A percentile compares a stretch with the other conserved stretches of the same genome.
phyloP scores from a whole-genome alignment of 768 basidiomycete genomes.

The Auriscalpium microsporum region DNA sequence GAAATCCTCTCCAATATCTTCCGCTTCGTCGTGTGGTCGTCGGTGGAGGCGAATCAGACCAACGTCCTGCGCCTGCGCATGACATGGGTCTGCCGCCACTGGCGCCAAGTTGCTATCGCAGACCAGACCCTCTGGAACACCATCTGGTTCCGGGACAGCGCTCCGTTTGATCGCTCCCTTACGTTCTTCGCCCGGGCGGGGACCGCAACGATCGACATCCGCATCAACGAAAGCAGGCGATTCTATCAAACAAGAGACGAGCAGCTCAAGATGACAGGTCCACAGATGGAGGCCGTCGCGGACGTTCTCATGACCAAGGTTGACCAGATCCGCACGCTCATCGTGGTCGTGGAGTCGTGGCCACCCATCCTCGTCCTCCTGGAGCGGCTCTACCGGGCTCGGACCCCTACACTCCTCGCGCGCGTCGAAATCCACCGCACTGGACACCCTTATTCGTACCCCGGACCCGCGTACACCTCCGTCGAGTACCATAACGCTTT shows the following conservation, averaged over 20 bases:
- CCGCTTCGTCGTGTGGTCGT: constrained; percentile 46
- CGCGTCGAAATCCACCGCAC: constrained; percentile 59
- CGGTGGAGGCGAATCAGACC: constrained; percentile 21
- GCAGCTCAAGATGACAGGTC: constrained; percentile 26
- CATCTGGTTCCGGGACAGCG: constrained; percentile 50
- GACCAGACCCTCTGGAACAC: constrained; percentile 34
- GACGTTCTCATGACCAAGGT: constrained; percentile 42
- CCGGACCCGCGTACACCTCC: constrained; percentile 34
- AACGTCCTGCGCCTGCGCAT: constrained; percentile 33
- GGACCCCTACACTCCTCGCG: constrained; percentile 29
- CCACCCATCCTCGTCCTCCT: constrained; percentile 43
- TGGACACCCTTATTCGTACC: constrained; percentile 38
- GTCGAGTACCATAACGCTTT: constrained; percentile 25
- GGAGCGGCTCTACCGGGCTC: constrained; percentile 30
- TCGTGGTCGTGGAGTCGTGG: constrained; percentile 50
- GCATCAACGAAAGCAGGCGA: constrained; percentile 38
- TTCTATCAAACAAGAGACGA: neutral
- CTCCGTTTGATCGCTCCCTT: constrained; percentile 42
- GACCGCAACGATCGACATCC: constrained; percentile 47
- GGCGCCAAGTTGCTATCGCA: constrained; percentile 17
- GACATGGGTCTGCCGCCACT: constrained; percentile 47
- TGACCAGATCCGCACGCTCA: constrained; percentile 50
- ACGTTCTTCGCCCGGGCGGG: constrained; percentile 53
- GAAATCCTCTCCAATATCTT: constrained; percentile 64
- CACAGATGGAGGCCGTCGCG: constrained; percentile 41